Conservation (phyloP, 2,329 filamentous ascomycete species). For the Fusarium compactum region DNA sequence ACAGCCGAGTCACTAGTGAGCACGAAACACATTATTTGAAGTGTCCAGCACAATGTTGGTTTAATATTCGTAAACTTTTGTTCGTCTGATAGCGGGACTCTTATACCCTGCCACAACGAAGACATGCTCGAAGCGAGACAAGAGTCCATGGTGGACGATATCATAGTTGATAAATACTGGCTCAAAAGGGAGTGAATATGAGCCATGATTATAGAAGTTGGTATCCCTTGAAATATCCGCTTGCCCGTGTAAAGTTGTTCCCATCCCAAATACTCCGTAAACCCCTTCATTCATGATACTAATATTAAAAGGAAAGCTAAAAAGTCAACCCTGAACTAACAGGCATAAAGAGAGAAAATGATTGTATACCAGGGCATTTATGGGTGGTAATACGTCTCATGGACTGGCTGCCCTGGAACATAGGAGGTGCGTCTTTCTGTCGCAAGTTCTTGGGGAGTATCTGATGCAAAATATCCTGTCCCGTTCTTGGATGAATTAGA, state of each 20-base stretch:
- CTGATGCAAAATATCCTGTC: slow-evolving; percentile 35
- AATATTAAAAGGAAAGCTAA: slow-evolving; percentile 15
- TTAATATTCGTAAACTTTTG: slow-evolving; percentile 2
- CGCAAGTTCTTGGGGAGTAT: slow-evolving; percentile 43
- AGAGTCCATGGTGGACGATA: neutral
- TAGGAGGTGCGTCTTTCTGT: slow-evolving; percentile 33
- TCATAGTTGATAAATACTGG: slow-evolving; percentile 18
- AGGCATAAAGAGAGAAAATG: slow-evolving; percentile 13
- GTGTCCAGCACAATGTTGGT: neutral
- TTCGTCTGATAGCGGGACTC: neutral
- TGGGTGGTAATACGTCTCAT: slow-evolving; percentile 47
- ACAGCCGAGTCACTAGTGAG: neutral
- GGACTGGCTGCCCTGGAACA: slow-evolving; percentile 22
- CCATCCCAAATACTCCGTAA: slow-evolving; percentile 28
- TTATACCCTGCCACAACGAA: neutral
- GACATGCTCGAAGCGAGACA: neutral
- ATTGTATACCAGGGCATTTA: slow-evolving; percentile 5
- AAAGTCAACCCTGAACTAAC: slow-evolving; percentile 6
- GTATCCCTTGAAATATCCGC: slow-evolving; percentile 20
- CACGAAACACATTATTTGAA: neutral
- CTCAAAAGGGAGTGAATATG: slow-evolving; percentile 29
- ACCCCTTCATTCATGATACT: slow-evolving; percentile 18
- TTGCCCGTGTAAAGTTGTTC: slow-evolving; percentile 10
- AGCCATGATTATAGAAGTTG: slow-evolving; percentile 27
- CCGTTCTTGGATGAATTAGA: slow-evolving; percentile 37